Conservation (phyloP, 345 rosid species). For the Linum tenue region DNA sequence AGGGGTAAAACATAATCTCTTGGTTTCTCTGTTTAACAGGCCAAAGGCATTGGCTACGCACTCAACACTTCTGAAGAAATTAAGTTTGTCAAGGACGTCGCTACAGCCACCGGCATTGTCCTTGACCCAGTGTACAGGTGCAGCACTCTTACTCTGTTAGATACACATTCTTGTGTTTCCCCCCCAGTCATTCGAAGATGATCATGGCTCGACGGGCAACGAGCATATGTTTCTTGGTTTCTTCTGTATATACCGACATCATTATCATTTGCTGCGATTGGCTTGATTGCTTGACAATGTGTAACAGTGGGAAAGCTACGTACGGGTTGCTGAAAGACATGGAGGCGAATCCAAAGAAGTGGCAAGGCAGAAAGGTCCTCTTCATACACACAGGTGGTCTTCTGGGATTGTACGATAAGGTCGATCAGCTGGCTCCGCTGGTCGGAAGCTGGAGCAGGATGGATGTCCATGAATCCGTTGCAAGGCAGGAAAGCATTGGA, state of each 20-base stretch:
- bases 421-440: conserved; percentile 55
- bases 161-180: background rate
- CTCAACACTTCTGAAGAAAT: conserved; percentile 71
- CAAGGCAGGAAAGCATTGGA: conserved; percentile 57
- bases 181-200: background rate
- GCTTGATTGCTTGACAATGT: background rate
- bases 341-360: conserved; percentile 54
- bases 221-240: too few species aligned
- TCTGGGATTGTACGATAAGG: conserved; percentile 73
- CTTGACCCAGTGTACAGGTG: conserved; percentile 96
- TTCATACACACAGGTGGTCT: conserved; percentile 87
- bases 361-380: conserved; percentile 77
- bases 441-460: conserved; percentile 57
- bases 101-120: conserved; percentile 63
- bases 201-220: too few species aligned
- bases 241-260: background rate
- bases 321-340: conserved; percentile 71
- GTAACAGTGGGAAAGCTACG: conserved; percentile 73
- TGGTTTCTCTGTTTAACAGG: conserved; percentile 31
- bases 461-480: conserved; percentile 72
- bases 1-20: background rate
- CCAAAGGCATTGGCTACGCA: conserved; percentile 87
- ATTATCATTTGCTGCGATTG: background rate
- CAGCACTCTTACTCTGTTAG: background rate
- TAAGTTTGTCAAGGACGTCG: conserved; percentile 67